These are phyloP conservation scores for Aspergillus asperescens DNA, from an alignment of 495 filamentous ascomycete species.

Conservation along the genomic window DNA sequence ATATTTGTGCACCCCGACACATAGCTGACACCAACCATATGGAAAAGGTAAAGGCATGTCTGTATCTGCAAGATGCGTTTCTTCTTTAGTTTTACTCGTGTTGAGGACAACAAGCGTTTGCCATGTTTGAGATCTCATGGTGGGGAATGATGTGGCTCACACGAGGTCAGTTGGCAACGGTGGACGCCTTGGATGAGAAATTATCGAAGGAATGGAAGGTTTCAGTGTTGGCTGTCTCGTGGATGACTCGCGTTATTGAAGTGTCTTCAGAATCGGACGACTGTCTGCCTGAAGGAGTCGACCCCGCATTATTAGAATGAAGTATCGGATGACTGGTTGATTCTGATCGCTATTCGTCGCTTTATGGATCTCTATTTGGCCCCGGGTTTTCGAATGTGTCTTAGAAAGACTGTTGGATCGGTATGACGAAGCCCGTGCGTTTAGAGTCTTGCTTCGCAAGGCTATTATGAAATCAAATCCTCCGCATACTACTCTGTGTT, in stretches of 20 bases:
- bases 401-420: neutral
- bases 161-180: too few relatives aligned
- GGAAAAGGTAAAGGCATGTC: too few relatives aligned
- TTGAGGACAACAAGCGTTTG: too few relatives aligned
- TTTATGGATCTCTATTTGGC: neutral
- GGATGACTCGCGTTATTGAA: neutral
- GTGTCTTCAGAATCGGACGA: neutral
- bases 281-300: neutral
- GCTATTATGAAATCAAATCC: too few relatives aligned
- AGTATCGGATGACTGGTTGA: neutral
- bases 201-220: too few relatives aligned
- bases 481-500: too few relatives aligned
- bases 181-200: too few relatives aligned
- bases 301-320: neutral
- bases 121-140: too few relatives aligned
- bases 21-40: too few relatives aligned
- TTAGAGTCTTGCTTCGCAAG: neutral
- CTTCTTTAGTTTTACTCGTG: neutral
- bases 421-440: neutral
- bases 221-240: too few relatives aligned
- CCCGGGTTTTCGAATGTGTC: neutral
- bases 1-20: neutral
- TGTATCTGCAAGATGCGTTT: neutral
- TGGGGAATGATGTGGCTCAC: too few relatives aligned
- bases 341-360: neutral